phyloP scores from a whole-genome alignment of 306 rosid genomes.

The Citrullus colocynthis region DNA sequence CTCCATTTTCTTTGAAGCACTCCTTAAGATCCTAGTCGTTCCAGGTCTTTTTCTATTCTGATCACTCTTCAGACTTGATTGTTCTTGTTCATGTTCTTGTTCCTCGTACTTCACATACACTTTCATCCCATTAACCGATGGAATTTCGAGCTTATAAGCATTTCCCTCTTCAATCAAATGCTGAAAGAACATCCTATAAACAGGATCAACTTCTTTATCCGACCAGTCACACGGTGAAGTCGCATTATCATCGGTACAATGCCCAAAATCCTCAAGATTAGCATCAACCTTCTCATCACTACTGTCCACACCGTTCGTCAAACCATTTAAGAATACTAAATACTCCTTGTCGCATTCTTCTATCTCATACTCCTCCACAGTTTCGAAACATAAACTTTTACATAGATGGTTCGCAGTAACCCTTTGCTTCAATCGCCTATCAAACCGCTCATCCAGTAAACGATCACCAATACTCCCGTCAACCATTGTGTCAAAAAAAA shows the following conservation, averaged over 20 bases:
- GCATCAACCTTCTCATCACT: neutral
- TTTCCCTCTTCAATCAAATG: constrained; percentile 20
- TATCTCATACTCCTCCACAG: neutral
- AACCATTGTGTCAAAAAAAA: neutral
- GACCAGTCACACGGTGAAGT: neutral
- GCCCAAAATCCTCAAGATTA: neutral
- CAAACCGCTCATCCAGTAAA: neutral
- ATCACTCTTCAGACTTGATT: neutral
- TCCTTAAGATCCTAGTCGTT: neutral
- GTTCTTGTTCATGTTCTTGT: neutral
- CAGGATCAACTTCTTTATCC: constrained; percentile 16
- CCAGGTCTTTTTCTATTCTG: constrained; percentile 1
- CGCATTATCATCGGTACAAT: neutral
- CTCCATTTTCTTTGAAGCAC: neutral
- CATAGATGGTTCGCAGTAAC: neutral
- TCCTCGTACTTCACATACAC: constrained; percentile 17
- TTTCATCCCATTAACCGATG: constrained; percentile 2
- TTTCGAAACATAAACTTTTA: neutral
- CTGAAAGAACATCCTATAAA: constrained; percentile 19
- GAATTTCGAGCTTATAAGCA: constrained; percentile 15
- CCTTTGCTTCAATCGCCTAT: neutral
- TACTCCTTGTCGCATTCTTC: constrained; percentile 7
- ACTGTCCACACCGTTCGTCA: neutral
- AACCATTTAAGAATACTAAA: neutral
- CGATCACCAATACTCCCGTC: neutral